Base-by-base conservation (phyloP, 306 rosid genomes). In the Casuarina equisetifolia region DNA sequence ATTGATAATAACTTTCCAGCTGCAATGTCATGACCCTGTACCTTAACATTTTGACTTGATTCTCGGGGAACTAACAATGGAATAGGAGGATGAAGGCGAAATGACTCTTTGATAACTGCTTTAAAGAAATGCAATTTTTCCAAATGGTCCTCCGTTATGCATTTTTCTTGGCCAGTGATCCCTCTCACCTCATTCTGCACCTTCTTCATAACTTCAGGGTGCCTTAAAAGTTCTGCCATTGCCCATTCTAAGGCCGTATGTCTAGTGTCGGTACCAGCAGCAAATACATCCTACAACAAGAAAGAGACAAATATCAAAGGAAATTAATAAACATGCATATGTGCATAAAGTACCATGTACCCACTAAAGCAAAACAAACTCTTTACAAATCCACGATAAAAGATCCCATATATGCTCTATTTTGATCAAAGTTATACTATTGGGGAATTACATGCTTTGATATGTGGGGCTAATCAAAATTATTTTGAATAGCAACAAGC, bases 191-290 rank as follows among this genome's bases (percentile, higher is more conserved):
- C 94, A 42, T 58, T 64, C 72, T 81, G 80, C 39, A 82, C 42
- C 36, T 73, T 85, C 52, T 82, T 70, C 92, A 81, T 85, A 0
- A 6, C 77, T 38, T 43, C 10, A n/a, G 90, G 91, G 38, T 90
- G 84, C 32, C 48, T 86, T 9, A 86, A 19, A 0, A 89, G 72
- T 73, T 83, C 85, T 6, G 89, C 58, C 89, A 85, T 87, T 73
- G 84, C 58, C 89, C 88, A 85, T 6, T 89, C 96, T 17, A 91
- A 61, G 5, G 71, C 74, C 4, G 82, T 76, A n/a, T 50, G 72
- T 3, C 80, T 75, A 0, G 94, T 88, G 78, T 88, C 91, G 0
- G 91, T 89, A 6, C 94, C 94, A 0, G 69, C 45, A 2, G 69
- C 69, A 7, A 63, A 63, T 63, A 9, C 25, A 13, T 63, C 69